phyloP scores from a whole-genome alignment of 768 basidiomycete genomes.

The Tulasnella sp. region DNA sequence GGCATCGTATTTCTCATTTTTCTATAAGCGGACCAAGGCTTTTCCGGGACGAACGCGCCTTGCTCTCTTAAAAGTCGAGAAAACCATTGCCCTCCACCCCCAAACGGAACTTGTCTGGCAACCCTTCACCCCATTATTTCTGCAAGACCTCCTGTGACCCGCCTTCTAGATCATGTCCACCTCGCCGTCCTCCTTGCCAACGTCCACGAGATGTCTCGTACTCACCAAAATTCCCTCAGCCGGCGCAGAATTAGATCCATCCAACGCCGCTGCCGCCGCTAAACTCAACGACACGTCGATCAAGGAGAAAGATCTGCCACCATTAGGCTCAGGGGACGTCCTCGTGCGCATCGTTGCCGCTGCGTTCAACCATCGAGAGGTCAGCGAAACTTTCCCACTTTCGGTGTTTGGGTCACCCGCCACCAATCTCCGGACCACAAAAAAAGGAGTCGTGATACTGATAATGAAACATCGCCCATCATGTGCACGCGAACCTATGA shows the following conservation, averaged over 20 bases:
- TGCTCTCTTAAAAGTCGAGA: background rate
- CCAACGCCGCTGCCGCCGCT: background rate
- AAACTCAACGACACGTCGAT: conserved; percentile 53
- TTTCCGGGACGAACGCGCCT: background rate
- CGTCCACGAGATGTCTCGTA: conserved; percentile 27
- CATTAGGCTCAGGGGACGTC: conserved; percentile 59
- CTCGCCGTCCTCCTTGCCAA: conserved; percentile 18
- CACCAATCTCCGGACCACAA: background rate
- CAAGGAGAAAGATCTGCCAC: conserved; percentile 54
- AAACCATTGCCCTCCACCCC: background rate
- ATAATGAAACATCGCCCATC: background rate
- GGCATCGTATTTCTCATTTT: background rate
- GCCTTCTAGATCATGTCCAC: conserved; percentile 17
- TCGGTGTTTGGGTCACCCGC: background rate
- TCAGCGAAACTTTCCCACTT: conserved; percentile 26
- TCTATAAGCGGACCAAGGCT: background rate
- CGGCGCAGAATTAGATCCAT: background rate
- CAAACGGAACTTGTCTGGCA: background rate
- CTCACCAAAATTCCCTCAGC: conserved; percentile 13
- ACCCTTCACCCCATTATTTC: background rate
- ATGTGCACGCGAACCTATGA: background rate
- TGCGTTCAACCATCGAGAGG: conserved; percentile 79
- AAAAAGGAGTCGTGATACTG: background rate
- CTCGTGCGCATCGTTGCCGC: conserved; percentile 70
- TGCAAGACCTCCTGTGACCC: background rate